Conservation (phyloP, 169 alveolate genomes). For the Toxoplasma gondii region DNA sequence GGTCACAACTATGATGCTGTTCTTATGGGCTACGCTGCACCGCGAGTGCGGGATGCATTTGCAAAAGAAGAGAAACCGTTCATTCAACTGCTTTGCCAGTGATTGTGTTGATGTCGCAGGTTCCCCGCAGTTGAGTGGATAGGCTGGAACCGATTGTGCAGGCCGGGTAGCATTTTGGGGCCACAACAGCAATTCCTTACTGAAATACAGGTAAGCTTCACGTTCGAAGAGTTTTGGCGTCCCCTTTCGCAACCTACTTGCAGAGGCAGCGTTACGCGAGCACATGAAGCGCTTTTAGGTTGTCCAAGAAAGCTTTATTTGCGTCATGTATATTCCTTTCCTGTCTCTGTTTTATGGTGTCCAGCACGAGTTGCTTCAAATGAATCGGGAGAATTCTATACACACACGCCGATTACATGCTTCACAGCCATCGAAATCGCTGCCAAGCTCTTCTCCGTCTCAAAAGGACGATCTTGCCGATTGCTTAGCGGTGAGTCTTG, state of each 20-base stretch:
- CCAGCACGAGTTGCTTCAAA: constrained; percentile 40
- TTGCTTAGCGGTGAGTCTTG: constrained; percentile 15
- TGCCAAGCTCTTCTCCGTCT: neutral
- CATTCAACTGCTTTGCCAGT: no score
- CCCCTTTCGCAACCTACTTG: neutral
- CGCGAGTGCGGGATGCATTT: no score
- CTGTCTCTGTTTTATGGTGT: no score
- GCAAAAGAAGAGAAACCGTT: no score
- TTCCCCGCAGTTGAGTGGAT: constrained; percentile 94
- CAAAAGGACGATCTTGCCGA: constrained; percentile 13
- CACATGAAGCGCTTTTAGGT: no score
- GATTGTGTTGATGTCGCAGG: constrained; percentile 30
- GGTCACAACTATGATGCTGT: no score
- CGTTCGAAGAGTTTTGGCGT: neutral
- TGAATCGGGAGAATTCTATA: neutral
- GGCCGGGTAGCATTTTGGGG: constrained; percentile 96
- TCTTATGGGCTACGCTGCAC: no score
- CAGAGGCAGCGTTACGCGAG: neutral
- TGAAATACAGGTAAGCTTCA: constrained; percentile 65
- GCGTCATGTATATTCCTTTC: no score
- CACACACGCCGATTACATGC: neutral
- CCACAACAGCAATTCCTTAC: constrained; percentile 89
- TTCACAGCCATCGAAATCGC: neutral
- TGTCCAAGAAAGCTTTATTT: no score
- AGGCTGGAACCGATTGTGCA: constrained; percentile 84